These are phyloP conservation scores for Boletus coccyginus DNA, from an alignment of 768 basidiomycete species.

Conservation along the genomic window DNA sequence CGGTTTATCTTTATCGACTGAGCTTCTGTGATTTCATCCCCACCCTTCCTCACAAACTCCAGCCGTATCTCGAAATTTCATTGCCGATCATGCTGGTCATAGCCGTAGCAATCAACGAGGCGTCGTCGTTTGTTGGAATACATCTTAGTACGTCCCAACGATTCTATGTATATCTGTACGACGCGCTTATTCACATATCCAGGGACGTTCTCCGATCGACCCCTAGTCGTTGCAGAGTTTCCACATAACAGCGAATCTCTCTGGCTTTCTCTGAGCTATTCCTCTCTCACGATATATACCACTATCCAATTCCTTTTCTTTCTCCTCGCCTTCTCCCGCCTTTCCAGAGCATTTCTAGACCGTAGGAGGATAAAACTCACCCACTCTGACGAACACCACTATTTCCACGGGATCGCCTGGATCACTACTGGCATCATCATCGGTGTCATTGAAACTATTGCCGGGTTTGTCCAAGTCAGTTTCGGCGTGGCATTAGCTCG, in stretches of 20 bases:
- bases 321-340: constrained; percentile 55
- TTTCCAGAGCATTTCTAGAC: constrained; percentile 47
- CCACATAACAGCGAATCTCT: constrained; percentile 32
- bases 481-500: constrained; percentile 56
- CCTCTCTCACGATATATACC: constrained; percentile 58
- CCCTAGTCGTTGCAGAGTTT: constrained; percentile 46
- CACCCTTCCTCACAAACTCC: constrained; percentile 49
- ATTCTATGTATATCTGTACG: not conserved
- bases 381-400: constrained; percentile 42
- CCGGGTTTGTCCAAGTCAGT: constrained; percentile 56
- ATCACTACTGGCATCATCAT: constrained; percentile 57
- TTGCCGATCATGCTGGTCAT: constrained; percentile 55
- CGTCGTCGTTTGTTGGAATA: constrained; percentile 64
- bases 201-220: constrained; percentile 8
- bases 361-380: constrained; percentile 51
- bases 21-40: constrained; percentile 49
- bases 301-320: constrained; percentile 59
- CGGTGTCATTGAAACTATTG: constrained; percentile 59
- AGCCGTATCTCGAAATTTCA: constrained; percentile 40
- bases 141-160: constrained; percentile 45
- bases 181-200: not conserved
- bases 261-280: constrained; percentile 57
- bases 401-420: constrained; percentile 65
- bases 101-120: constrained; percentile 52
- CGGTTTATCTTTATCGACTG: constrained; percentile 58